Base-by-base conservation (phyloP, 106 monocot species). In the Alisma plantagoaquatica region DNA sequence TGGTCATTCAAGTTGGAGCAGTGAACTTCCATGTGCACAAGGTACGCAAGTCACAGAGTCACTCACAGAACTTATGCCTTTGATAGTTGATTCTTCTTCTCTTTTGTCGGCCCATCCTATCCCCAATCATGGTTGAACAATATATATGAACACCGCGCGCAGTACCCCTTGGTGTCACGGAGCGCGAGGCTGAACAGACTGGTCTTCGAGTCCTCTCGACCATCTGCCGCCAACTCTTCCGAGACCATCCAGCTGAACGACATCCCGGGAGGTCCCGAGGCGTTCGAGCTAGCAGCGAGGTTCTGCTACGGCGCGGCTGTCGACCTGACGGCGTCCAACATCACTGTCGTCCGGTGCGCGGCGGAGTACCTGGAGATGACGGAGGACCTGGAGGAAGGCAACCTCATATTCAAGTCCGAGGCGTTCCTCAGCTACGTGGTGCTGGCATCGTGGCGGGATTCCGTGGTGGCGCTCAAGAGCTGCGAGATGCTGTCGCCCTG, bases 301-400 rank as follows among this genome's bases (percentile, higher is more conserved):
- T 93, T 94, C 69, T 81, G 88, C 75, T 94, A 94, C 62, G 94
- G 88, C 31, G 56, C 84, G 33, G 77, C 88, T 1, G 94, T 96
- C 10, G 94, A 96, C 46, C 77, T 88, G 9, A 81, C 88, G 17
- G 77, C 94, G 1, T 28, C 67, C 17, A 88, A 88, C 78, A 88
- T 96, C 76, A 74, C 88, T 23, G 75, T 77, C 12, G 75, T 88
- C 22, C 80, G 88, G 0, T 88, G 94, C 56, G 73, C 88, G 0
- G 88, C 94, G 0, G 94, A 96, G 70, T 96, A 84, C 64, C 41
- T 96, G 23, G 88, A 96, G 46, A 96, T 96, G 94, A 96, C 94
- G 0, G 94, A 96, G 53, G 94, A 96, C 54, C 49, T 88, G 30
- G 94, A 88, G 51, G 84, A 96, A 58, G 88, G 94, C 8, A 96